phyloP scores from a whole-genome alignment of 257 asterid species.

The Anisodus acutangulus region DNA sequence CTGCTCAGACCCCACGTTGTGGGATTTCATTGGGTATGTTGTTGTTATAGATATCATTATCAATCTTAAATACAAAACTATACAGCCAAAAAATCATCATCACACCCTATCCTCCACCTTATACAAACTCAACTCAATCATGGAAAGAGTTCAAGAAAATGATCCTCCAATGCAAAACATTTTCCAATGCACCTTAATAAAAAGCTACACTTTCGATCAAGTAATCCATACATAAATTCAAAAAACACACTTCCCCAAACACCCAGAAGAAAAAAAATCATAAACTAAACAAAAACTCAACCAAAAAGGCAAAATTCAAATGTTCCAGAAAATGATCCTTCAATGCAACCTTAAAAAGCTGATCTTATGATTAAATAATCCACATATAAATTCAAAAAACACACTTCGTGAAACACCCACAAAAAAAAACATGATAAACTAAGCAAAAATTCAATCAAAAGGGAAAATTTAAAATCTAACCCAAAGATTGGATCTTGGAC shows the following conservation, averaged over 20 bases:
- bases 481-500: no score
- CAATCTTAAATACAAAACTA: background rate
- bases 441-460: background rate
- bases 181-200: background rate
- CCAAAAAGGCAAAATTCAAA: background rate
- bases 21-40: no score
- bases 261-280: background rate
- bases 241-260: background rate
- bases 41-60: no score
- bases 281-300: background rate
- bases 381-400: background rate
- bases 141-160: background rate
- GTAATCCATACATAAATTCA: background rate
- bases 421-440: background rate
- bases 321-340: constrained; percentile 14
- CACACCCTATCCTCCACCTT: background rate
- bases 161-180: background rate
- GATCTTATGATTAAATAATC: background rate
- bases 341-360: background rate
- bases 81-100: background rate
- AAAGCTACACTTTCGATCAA: background rate
- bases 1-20: no score
- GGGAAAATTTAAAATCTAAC: background rate
- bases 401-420: background rate
- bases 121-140: background rate